Base-by-base conservation (phyloP, 192 early-diverging fungal genomes). In the Coemansia sp. region DNA sequence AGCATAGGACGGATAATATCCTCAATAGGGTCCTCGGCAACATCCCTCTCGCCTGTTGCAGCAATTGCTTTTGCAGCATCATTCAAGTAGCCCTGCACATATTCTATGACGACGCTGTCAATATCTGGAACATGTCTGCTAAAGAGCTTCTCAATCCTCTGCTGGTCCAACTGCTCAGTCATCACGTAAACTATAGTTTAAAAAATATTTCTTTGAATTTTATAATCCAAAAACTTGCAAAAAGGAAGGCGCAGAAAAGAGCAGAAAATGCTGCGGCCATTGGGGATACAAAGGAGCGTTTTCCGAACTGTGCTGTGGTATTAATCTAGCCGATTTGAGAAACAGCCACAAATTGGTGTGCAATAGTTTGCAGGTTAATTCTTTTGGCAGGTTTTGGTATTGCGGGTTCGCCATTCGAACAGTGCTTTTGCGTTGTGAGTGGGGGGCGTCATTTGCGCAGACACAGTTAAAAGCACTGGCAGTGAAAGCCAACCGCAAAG, bases 51-150 rank as follows among this genome's bases (percentile, higher is more conserved):
- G 7, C 66, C 77, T 5, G 69, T 58, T 12, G 64, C 50, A 24
- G 63, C 60, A 56, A 76, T 69, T 23, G 68, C 48, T 10, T 66
- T 26, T 19, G 74, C 76, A 23, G 80, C 84, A 31, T 89, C 88
- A 50, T 76, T 71, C 4, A 93, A 68, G 63, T 88, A 92, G n/a
- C 88, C 89, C 50, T 83, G 81, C 49, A 92, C 82, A 72, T 92
- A 93, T 32, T 93, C 88, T 57, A 91, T 69, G 68, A 92, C 86
- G 26, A 89, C 81, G 24, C 88, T 85, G 78, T 92, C 90, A 18
- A 90, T 78, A 52, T 81, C 87, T 14, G 91, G 91, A 28, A 90
- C 85, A 28, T 85, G 74, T 44, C 78, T 87, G 74, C 54, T 79
- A 26, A 58, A 78, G 2, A 80, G 73, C 59, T 69, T 31, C 30